Base-by-base conservation (phyloP, 306 rosid genomes). In the Medicago arabica region DNA sequence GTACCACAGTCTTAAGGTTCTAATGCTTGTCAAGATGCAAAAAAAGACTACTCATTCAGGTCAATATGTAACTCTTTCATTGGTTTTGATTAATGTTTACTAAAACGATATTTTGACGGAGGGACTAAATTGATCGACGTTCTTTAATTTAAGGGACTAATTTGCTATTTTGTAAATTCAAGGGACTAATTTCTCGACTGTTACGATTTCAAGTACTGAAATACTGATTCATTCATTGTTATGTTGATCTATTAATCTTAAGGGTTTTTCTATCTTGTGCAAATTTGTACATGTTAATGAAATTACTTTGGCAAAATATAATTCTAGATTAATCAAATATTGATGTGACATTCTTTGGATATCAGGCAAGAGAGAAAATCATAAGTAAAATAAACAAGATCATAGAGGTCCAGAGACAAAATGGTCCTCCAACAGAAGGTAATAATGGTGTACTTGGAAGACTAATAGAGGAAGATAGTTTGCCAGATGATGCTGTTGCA, bases 351-450 rank as follows among this genome's bases (percentile, higher is more conserved):
- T 74, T 57, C 6, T 60, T 64, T 41, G 18, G 67, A 57, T 77
- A 39, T 60, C 80, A 93, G 98, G 97, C 96, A 60, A 88, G 98
- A 85, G 95, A 84, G 87, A 81, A 85, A 62, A 94, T 92, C 61
- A 90, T 88, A 76, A 74, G 73, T 53, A 94, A 86, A 85, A 87
- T 94, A 81, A 86, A 91, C 76, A 87, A 83, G 78, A 90, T 54
- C 73, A 90, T 85, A 63, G 84, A 85, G 73, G 77, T n/a, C 47
- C 84, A 90, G 31, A 83, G 94, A 74, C 34, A 83, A 63, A 70
- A 84, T 50, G 87, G 83, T 31, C 83, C 83, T 66, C 25, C 68
- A 31, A 66, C 16, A 46, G 77, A n/a, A 14, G 81, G 84, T 10
- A 83, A 76, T 64, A 83, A 76, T 73, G 91, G 97, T 39, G 89